Base-by-base conservation (phyloP, 331 rosid species). In the Prunus yedoensis region DNA sequence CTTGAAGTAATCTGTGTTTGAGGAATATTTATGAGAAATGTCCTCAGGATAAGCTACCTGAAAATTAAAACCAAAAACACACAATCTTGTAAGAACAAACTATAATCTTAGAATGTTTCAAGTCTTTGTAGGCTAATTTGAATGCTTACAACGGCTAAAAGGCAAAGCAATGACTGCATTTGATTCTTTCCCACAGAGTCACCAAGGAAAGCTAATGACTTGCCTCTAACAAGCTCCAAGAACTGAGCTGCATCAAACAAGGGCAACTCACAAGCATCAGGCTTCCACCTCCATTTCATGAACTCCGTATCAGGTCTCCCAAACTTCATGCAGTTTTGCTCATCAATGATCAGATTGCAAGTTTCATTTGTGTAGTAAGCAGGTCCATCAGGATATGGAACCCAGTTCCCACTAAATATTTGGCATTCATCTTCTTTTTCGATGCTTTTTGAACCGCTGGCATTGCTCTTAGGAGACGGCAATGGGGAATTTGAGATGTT, bases 111-210 rank as follows among this genome's bases (percentile, higher is more conserved):
- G 30, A 60, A 28, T 14, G 16, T 27, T 30, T 60, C 5, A 60
- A 60, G 27, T 60, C 20, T 14, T 28, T 60, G 41, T 27, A 6
- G 43, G 43, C 43, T 38, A 38, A 38, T 38, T 1, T 32, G 82
- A 49, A 20, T 12, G 86, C 93, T 88, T 89, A 91, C 98, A 43
- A 59, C 73, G 73, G 83, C 64, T n/a, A 93, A 79, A 76, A 95
- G 96, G 86, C 99, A 95, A 75, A 92, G 27, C 74, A 95, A 71
- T 50, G 99, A 95, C 69, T 83, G 87, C 97, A 95, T 90, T 83
- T 95, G 99, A 64, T 95, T 95, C 61, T 84, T 88, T 32, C 91
- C 99, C 8, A 95, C 97, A 0, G 99, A 95, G 73, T 95, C 99
- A 6, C 99, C 97, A 56, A 92, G 90, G 80, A 95, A 95, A 53